These are phyloP conservation scores for Stachybotrys chartarum DNA, from an alignment of 2,329 filamentous ascomycete genomes.

Conservation along the genomic window DNA sequence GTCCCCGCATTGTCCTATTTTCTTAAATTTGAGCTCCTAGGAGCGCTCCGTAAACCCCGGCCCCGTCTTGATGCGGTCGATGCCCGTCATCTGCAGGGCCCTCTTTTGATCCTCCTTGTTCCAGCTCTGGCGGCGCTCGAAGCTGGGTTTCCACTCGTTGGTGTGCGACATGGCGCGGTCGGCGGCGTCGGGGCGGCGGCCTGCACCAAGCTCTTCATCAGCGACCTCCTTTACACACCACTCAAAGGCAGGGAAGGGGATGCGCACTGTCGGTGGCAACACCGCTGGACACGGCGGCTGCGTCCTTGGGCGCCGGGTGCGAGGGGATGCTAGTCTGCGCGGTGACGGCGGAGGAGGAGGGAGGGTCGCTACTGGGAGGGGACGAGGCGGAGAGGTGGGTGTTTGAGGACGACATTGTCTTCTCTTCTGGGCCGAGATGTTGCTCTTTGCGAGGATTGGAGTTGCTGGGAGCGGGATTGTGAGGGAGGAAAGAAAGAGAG, in stretches of 20 bases:
- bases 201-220: neutral
- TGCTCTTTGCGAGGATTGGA: neutral
- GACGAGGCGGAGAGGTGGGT: neutral
- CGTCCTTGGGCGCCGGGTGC: constrained; percentile 6
- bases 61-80: constrained; percentile 25
- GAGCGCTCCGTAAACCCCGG: constrained; percentile 35
- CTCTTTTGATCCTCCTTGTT: constrained; percentile 47
- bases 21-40: neutral
- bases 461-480: neutral
- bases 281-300: constrained; percentile 4
- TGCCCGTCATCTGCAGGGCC: constrained; percentile 38
- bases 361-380: constrained; percentile 2
- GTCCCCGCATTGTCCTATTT: neutral
- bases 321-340: constrained; percentile 4
- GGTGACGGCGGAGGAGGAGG: constrained; percentile 1
- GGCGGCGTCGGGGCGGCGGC: constrained; percentile 16
- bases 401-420: neutral
- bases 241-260: neutral
- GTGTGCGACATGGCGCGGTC: constrained; percentile 25
- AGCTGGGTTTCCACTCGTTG: constrained; percentile 37
- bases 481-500: neutral
- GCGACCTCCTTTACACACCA: neutral
- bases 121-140: constrained; percentile 44
- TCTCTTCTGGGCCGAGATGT: neutral
- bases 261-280: neutral